Evolutionary conservation across 805 yeast species (phyloP).

Genomic region (Suhomyces kilbournensis): DNA sequence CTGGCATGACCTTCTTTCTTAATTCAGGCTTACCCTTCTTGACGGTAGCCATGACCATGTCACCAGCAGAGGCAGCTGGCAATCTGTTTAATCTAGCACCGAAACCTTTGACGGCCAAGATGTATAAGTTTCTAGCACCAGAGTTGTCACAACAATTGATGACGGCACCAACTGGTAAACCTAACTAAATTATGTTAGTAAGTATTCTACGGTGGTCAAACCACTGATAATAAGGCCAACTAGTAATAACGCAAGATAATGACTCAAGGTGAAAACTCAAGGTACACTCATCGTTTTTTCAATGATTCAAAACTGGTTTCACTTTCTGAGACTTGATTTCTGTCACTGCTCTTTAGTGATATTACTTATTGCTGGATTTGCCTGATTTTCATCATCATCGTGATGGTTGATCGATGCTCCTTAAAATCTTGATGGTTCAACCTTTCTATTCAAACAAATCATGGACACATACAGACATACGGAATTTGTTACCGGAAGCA

Average conservation of each 20-base stretch:
- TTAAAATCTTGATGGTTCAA: neutral
- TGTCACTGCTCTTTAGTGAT: neutral
- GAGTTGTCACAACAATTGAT: conserved; percentile 99
- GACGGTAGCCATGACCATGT: conserved; percentile 98
- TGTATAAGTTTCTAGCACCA: conserved; percentile 99
- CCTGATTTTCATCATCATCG: neutral
- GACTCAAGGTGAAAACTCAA: neutral
- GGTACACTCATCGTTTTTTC: neutral
- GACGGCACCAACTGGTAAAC: conserved; percentile 99
- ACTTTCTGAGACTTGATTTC: neutral
- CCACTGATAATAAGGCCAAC: neutral
- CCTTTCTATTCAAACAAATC: neutral
- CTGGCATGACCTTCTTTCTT: conserved; percentile 99
- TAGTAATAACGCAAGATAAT: neutral
- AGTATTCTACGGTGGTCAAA: neutral
- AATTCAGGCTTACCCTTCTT: conserved; percentile 99
- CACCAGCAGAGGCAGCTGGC: conserved; percentile 99
- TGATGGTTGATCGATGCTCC: neutral
- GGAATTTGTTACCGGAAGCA: conserved; percentile 99
- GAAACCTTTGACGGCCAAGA: conserved; percentile 97
- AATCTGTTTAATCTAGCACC: conserved; percentile 99
- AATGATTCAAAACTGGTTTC: neutral
- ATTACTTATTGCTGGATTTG: neutral
- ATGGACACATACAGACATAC: conserved; percentile 87
- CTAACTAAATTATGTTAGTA: conserved; percentile 63